These are phyloP conservation scores for Candolleomyces eurysporus DNA, from an alignment of 768 basidiomycete genomes.

Conservation along the genomic window DNA sequence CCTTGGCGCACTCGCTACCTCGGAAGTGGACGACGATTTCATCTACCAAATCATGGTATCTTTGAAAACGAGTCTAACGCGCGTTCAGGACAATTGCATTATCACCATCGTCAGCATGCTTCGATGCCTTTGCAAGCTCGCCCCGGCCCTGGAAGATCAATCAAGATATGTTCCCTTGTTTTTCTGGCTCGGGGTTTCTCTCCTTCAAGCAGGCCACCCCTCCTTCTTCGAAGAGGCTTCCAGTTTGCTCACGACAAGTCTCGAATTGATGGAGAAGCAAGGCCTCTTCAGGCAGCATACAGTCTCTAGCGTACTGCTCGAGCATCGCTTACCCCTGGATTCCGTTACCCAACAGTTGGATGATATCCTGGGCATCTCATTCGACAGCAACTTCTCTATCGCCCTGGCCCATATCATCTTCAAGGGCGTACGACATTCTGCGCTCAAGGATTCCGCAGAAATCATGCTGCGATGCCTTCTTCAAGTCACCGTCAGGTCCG, in stretches of 20 bases:
- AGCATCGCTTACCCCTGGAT: slow-evolving; percentile 61
- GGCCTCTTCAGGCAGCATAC: slow-evolving; percentile 54
- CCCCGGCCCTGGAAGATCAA: slow-evolving; percentile 63
- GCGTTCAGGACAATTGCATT: slow-evolving; percentile 68
- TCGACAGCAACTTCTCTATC: slow-evolving; percentile 78
- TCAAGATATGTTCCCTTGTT: slow-evolving; percentile 73
- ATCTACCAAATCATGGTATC: slow-evolving; percentile 92
- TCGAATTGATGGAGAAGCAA: slow-evolving; percentile 62
- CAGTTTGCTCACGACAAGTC: slow-evolving; percentile 59
- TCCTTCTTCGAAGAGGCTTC: slow-evolving; percentile 70
- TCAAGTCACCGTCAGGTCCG: slow-evolving; percentile 52
- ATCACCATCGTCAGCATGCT: slow-evolving; percentile 84
- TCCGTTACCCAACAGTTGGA: slow-evolving; percentile 74
- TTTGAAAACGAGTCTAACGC: slow-evolving; percentile 66
- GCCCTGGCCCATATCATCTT: slow-evolving; percentile 80
- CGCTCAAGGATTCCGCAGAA: slow-evolving; percentile 60
- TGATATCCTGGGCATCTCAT: slow-evolving; percentile 68
- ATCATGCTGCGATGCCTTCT: slow-evolving; percentile 62
- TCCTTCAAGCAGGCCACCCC: slow-evolving; percentile 76
- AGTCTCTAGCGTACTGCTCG: slow-evolving; percentile 58
- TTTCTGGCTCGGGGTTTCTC: slow-evolving; percentile 86
- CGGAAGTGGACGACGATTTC: slow-evolving; percentile 90
- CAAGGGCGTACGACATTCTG: slow-evolving; percentile 77
- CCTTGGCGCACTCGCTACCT: slow-evolving; percentile 75
- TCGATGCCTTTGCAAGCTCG: slow-evolving; percentile 75